These are phyloP conservation scores for Babesia ovis DNA, from an alignment of 169 alveolate species.

Conservation along the genomic window DNA sequence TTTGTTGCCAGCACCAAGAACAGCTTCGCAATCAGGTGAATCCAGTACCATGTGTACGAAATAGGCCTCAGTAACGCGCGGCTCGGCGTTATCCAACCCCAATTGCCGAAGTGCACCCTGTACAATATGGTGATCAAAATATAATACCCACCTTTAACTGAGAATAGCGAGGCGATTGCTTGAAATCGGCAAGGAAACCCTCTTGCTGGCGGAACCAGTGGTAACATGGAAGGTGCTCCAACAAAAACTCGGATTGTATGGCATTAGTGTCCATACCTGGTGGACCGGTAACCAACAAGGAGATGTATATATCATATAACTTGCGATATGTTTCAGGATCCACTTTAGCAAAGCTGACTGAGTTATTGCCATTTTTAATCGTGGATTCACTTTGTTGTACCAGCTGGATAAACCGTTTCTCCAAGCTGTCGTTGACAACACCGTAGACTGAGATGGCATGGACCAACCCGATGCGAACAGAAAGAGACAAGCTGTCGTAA, in stretches of 20 bases:
- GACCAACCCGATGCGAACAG: conserved; percentile 16
- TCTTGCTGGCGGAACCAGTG: conserved; percentile 65
- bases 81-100: conserved; percentile 41
- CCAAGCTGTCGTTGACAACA: conserved; percentile 26
- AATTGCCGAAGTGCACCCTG: conserved; percentile 23
- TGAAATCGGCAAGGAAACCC: conserved; percentile 30
- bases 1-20: neutral
- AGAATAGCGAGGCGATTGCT: conserved; percentile 36
- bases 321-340: conserved; percentile 24
- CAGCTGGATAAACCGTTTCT: neutral
- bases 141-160: conserved; percentile 30
- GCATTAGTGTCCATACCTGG: neutral
- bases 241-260: conserved; percentile 24
- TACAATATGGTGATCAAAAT: too few relatives aligned
- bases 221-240: conserved; percentile 53
- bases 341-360: neutral
- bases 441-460: conserved; percentile 41
- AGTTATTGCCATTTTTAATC: neutral
- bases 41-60: conserved; percentile 45
- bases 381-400: conserved; percentile 13
- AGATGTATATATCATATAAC: conserved; percentile 51
- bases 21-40: conserved; percentile 1
- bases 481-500: neutral
- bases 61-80: conserved; percentile 51
- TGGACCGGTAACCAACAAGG: conserved; percentile 23